Base-by-base conservation (phyloP, 2,329 filamentous ascomycete species). In the Teratosphaeria zuluensis region DNA sequence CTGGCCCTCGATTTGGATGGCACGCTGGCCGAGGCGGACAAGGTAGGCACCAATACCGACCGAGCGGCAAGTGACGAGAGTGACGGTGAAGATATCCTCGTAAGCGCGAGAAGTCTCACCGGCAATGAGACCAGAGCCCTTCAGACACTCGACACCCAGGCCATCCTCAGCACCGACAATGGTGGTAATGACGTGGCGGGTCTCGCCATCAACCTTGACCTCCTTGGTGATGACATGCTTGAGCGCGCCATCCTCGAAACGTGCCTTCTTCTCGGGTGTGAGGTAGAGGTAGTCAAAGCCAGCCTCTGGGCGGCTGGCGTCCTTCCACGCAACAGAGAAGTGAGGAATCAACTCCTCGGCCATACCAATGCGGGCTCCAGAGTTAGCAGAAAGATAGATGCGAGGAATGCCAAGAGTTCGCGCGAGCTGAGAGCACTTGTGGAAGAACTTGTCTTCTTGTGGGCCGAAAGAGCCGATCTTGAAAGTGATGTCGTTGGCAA, bases 21-120 rank as follows among this genome's bases (percentile, higher is more conserved):
- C 92, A 85, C 94, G 90, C 77, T 99, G 94, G 61, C 94, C 94
- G 61, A 99, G 90, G 73, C 94, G 92, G 67, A 99, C 94, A 58
- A 99, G 89, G 78, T 99, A 99, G 56, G 94, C 94, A 84, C 94
- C 94, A 65, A 99, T 99, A 87, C 94, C 94, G 72, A 99, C 94
- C 68, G 94, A 99, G 72, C 94, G 88, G 77, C 94, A 99, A 63
- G 94, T 99, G 62, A 99, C 94, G 65, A 99, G 81, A 21, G 94
- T 99, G 70, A 96, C 87, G 59, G 94, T 99, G 80, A 99, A 99
- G 74, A 99, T 96, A 74, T 99, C 94, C 71, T 96, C 92, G 77
- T 99, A 99, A 51, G 94, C 94, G 73, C 89, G 86, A 73, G 92
- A 96, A 38, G 94, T 99, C 69, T 92, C 92, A 81, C 94, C 94